Base-by-base conservation (phyloP, 768 basidiomycete species). In the Kwoniella sp. region DNA sequence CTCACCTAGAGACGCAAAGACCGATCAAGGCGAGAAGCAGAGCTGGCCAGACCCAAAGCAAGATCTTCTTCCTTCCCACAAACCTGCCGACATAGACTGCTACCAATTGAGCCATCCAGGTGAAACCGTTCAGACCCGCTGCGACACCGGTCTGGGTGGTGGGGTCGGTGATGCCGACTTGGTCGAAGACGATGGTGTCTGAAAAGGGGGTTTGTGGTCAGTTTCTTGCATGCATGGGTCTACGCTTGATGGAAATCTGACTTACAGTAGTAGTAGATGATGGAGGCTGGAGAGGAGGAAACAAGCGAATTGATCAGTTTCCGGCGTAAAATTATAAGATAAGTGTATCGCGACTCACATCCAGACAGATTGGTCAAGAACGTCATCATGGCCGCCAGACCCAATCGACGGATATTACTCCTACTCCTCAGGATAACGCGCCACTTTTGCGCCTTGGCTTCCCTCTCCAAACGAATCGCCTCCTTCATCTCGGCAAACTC, bases 131-230 rank as follows among this genome's bases (percentile, higher is more conserved):
- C 15, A 81, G 72, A 23, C 79, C 82, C 29, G 79, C 79, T 34
- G 73, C 70, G 73, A 82, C 81, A 45, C 82, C 82, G n/a, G 81
- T 82, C 61, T 82, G 82, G 17, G 76, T 75, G 3, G 77, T 72
- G 0, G 81, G 55, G 59, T 75, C 70, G 26, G 79, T 82, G 63
- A 82, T 81, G 23, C 81, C 81, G 55, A 81, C 81, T 5, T 68
- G 70, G 15, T 72, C 69, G 61, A 81, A 79, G 38, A 81, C 71
- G 41, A 69, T 68, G 22, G 70, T 69, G 17, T 45, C 65, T 75
- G 66, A 70, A 29, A 31, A 38, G 48, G 5, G 23, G 8, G 15
- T 38, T 2, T 22, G 23, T 30, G 28, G 25, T 31, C 53, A 31
- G 53, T 26, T 5, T 17, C 8, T 15, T 9, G 17, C 53, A 23